Evolutionary conservation across 2,329 filamentous ascomycete species (phyloP).

Genomic region (Aphanoascus verrucosus): DNA sequence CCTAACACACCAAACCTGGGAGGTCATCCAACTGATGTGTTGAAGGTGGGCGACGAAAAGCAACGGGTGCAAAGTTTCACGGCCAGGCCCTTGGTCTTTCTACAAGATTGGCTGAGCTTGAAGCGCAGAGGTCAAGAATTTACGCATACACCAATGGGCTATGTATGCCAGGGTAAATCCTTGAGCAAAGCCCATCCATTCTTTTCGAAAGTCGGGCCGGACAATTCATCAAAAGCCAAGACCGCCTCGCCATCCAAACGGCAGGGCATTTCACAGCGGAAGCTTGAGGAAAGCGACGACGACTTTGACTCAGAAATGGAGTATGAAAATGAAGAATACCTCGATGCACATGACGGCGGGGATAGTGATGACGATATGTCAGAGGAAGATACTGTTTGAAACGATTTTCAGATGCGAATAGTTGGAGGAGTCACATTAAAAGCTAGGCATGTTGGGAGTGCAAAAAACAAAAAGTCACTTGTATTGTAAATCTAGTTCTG

Average conservation of each 20-base stretch:
- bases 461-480: no score
- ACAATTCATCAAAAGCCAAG: not conserved
- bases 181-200: constrained; percentile 23
- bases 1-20: not conserved
- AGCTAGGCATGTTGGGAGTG: no score
- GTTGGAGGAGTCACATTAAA: not conserved
- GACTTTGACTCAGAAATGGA: constrained; percentile 3
- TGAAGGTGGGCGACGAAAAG: not conserved
- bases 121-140: constrained; percentile 29
- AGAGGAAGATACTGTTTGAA: not conserved
- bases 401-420: not conserved
- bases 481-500: no score
- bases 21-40: not conserved
- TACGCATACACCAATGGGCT: constrained; percentile 28
- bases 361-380: not conserved
- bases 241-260: not conserved
- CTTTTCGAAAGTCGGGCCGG: constrained; percentile 15
- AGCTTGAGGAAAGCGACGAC: not conserved
- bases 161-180: constrained; percentile 24
- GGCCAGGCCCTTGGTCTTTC: constrained; percentile 20
- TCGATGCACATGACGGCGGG: not conserved
- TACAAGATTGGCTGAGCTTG: constrained; percentile 28
- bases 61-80: constrained; percentile 4
- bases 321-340: constrained; percentile 1
- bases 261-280: not conserved